Evolutionary conservation across 768 basidiomycete genomes (phyloP).

Genomic region (Tricholomella constricta): DNA sequence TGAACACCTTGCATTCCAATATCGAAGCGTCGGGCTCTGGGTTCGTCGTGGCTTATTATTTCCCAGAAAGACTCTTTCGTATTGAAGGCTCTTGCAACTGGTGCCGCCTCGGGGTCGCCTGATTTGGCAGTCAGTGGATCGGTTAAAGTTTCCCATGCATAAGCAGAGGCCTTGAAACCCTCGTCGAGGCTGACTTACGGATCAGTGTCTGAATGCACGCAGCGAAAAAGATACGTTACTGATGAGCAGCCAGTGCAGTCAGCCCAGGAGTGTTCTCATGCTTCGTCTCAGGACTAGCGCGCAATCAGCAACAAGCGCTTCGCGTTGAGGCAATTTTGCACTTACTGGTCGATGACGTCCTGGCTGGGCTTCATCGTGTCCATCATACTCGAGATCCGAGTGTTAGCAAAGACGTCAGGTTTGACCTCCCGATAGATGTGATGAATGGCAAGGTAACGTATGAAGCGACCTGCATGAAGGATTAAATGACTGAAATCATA

Average conservation of each 20-base stretch:
- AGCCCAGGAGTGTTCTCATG: slow-evolving; percentile 20
- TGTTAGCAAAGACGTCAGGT: slow-evolving; percentile 35
- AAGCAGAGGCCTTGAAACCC: slow-evolving; percentile 30
- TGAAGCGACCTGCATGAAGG: slow-evolving; percentile 2
- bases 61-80: slow-evolving; percentile 26
- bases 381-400: slow-evolving; percentile 30
- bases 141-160: slow-evolving; percentile 32
- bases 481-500: neutral
- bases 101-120: slow-evolving; percentile 24
- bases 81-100: slow-evolving; percentile 28
- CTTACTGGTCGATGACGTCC: neutral
- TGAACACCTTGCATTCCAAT: slow-evolving; percentile 32
- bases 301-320: neutral
- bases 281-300: neutral
- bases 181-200: slow-evolving; percentile 28
- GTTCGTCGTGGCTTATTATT: slow-evolving; percentile 21
- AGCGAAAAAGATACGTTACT: slow-evolving; percentile 17
- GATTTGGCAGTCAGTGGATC: slow-evolving; percentile 27
- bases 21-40: slow-evolving; percentile 27
- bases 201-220: neutral
- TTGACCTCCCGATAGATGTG: slow-evolving; percentile 23
- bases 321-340: neutral
- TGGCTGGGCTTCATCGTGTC: slow-evolving; percentile 25
- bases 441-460: slow-evolving; percentile 10
- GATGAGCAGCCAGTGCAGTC: slow-evolving; percentile 25